Evolutionary conservation across 2,329 filamentous ascomycete genomes (phyloP).

Genomic region (Colletotrichum musicola): DNA sequence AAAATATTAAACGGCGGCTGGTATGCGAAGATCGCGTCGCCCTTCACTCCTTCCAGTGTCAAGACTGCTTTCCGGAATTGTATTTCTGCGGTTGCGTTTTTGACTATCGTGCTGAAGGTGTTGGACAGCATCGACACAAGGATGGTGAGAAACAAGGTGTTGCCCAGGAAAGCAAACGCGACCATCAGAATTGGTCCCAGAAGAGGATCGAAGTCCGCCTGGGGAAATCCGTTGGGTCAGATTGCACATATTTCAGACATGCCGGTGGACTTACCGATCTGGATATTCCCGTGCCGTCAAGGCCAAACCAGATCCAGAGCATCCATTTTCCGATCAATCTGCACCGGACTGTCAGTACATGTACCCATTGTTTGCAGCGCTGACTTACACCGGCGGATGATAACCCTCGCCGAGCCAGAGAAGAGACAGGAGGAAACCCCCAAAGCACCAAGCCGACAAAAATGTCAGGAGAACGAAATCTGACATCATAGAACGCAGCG

Average conservation of each 20-base stretch:
- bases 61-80: conserved; percentile 85
- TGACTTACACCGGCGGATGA: conserved; percentile 67
- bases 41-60: conserved; percentile 88
- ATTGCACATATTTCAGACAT: neutral
- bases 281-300: conserved; percentile 78
- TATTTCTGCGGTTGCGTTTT: conserved; percentile 84
- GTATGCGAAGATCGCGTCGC: conserved; percentile 85
- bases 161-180: conserved; percentile 86
- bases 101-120: conserved; percentile 83
- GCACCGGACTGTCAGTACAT: neutral
- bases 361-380: neutral
- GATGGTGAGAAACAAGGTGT: conserved; percentile 90
- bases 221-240: conserved; percentile 38
- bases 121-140: conserved; percentile 89
- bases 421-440: conserved; percentile 83
- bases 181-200: conserved; percentile 85
- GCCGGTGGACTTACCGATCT: conserved; percentile 57
- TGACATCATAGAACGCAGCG: conserved; percentile 85
- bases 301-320: conserved; percentile 92
- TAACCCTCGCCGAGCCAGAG: conserved; percentile 79
- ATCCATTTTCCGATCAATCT: conserved; percentile 88
- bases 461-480: conserved; percentile 84
- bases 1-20: conserved; percentile 87
- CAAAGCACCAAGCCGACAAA: conserved; percentile 85
- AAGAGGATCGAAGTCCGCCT: conserved; percentile 82